Conservation (phyloP, 805 yeast genomes). For the Barnettozyma vustinii region DNA sequence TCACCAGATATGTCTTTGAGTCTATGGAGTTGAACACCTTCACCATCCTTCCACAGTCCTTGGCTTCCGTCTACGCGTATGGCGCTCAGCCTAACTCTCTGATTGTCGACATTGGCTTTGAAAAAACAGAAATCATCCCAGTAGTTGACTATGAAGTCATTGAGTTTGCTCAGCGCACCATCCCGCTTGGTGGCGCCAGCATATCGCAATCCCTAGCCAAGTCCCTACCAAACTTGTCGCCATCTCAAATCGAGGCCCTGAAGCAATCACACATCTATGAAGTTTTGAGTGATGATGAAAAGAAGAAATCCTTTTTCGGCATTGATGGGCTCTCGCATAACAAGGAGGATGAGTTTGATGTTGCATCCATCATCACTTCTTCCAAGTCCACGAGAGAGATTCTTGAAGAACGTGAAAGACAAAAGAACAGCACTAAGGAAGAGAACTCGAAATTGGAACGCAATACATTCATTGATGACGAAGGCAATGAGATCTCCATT, state of each 20-base stretch:
- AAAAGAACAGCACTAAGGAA: slow-evolving; percentile 29
- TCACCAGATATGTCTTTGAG: slow-evolving; percentile 76
- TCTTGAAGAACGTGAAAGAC: slow-evolving; percentile 56
- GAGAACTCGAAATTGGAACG: slow-evolving; percentile 66
- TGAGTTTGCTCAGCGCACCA: slow-evolving; percentile 44
- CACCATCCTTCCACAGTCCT: slow-evolving; percentile 58
- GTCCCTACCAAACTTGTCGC: slow-evolving; percentile 53
- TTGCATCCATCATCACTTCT: slow-evolving; percentile 82
- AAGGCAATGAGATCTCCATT: slow-evolving; percentile 53
- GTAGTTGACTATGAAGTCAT: slow-evolving; percentile 67
- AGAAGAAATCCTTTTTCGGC: slow-evolving; percentile 56
- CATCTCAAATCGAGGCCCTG: slow-evolving; percentile 62
- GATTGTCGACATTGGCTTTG: slow-evolving; percentile 76
- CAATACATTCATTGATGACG: slow-evolving; percentile 71
- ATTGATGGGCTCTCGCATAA: slow-evolving; percentile 41
- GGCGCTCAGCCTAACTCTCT: slow-evolving; percentile 60
- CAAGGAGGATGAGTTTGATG: slow-evolving; percentile 77
- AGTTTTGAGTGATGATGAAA: slow-evolving; percentile 65
- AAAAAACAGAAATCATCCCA: slow-evolving; percentile 72
- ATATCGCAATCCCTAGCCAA: slow-evolving; percentile 51
- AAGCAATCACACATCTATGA: slow-evolving; percentile 76
- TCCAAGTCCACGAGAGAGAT: slow-evolving; percentile 63
- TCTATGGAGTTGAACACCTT: slow-evolving; percentile 66
- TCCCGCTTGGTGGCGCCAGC: slow-evolving; percentile 56
- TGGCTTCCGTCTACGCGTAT: slow-evolving; percentile 71